Evolutionary conservation across 2,329 filamentous ascomycete genomes (phyloP), one percentile per base, ranked within the genome.

Genomic region (Aureobasidium sp.): DNA sequence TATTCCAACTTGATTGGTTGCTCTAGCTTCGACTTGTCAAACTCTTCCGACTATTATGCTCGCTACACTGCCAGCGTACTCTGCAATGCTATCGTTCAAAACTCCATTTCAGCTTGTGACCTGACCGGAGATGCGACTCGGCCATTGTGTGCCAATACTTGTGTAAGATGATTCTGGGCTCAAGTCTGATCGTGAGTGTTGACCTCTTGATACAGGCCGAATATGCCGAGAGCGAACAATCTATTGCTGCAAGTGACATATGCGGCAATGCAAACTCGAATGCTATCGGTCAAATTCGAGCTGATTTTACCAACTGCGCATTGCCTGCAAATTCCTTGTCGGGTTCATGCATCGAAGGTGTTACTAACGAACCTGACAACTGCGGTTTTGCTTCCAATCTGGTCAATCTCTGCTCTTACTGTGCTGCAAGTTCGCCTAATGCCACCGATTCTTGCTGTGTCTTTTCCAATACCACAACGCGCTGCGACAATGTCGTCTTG

Each of bases 391-490:
- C 82, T 44, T 82, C 84, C 65, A 88, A 88, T 68, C 73, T 86
- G 8, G 76, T 81, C 60, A 91, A 92, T 3, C 80, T 99, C 39
- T 99, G 94, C 77, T 85, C 87, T 5, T 97, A 94, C 74, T 99
- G 94, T 74, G 82, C 84, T 45, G 81, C 86, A 7, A 93, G 89
- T 68, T 91, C 92, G 32, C 84, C 87, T 65, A 97, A 97, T 75
- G 88, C 91, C 10, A 97, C 93, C 55, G 93, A 97, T 73, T 95
- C 92, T 3, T 99, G 94, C 78, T 99, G 94, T 74, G 87, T 91
- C 70, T 91, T 86, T 68, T 86, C 92, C 5, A 81, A 91, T 64
- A 86, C 88, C n/a, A 83, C 90, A 63, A 77, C 77, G 30, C 83
- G 86, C 65, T 99, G 94, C 73, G 77, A 83, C 54, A 83, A 84